Evolutionary conservation across 768 basidiomycete species (phyloP).

Genomic region (Leucosporidium creatinivorum): DNA sequence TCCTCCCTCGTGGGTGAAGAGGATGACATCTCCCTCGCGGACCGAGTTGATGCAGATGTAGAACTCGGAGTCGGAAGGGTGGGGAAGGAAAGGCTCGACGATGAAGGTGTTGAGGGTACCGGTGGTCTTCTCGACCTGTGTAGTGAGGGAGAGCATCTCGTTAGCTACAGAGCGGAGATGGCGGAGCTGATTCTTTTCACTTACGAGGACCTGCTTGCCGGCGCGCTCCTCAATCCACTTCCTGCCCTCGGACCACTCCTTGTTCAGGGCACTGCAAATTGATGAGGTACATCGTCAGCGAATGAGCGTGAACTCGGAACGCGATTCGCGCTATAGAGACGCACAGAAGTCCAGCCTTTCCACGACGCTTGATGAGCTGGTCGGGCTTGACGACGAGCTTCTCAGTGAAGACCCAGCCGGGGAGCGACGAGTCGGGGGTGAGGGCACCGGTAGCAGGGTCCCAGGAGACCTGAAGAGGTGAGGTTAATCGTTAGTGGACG

Average conservation of each 20-base stretch:
- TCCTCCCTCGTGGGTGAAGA: conserved; percentile 98
- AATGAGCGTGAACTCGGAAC: neutral
- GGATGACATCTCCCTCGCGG: conserved; percentile 88
- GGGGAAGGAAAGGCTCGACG: conserved; percentile 97
- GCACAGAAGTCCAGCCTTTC: conserved; percentile 84
- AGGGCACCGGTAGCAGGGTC: conserved; percentile 60
- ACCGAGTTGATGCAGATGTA: conserved; percentile 97
- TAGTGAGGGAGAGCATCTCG: neutral
- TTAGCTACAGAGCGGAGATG: conserved; percentile 23
- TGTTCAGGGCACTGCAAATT: conserved; percentile 61
- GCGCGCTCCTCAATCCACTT: conserved; percentile 80
- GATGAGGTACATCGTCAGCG: neutral
- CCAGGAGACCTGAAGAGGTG: conserved; percentile 57
- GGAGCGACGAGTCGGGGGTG: conserved; percentile 57
- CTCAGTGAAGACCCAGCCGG: conserved; percentile 67
- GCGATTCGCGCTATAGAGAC: neutral
- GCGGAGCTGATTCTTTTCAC: conserved; percentile 36
- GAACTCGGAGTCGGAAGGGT: conserved; percentile 86
- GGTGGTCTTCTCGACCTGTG: conserved; percentile 77
- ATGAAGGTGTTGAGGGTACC: conserved; percentile 97
- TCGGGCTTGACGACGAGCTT: conserved; percentile 96
- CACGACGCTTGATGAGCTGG: conserved; percentile 98
- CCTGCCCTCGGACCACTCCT: conserved; percentile 77
- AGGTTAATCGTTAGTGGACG: too few species aligned
- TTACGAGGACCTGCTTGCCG: conserved; percentile 83